Evolutionary conservation across 179 eudicot genomes (phyloP), one percentile per base, ranked within the genome.

Genomic region (Beta macrorhiza): DNA sequence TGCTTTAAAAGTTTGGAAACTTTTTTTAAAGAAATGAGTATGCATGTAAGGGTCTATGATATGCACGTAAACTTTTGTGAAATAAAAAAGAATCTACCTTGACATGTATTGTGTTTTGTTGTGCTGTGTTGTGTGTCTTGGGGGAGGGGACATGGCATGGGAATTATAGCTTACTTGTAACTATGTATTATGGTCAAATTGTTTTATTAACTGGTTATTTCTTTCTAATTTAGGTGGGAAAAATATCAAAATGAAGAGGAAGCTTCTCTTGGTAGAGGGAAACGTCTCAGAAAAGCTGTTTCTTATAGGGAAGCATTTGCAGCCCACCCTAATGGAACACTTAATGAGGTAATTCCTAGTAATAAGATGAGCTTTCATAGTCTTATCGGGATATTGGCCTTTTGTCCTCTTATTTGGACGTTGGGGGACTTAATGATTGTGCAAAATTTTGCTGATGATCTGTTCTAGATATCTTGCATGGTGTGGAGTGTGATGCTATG

Each of bases 181-280:
- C 51, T 57, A 10, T 4, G 52, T 75, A 7, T 57, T 2, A 29
- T 57, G 20, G 45, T 37, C 29, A 58, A 56, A 32, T 12, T 58
- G 12, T 37, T 52, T 7, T 57, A 5, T 51, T 57, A 65, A 75
- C 47, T 37, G 42, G 42, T 15, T 75, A 5, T 58, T 75, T 42
- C 25, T n/a, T 25, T 56, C 59, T 53, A 17, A 32, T 57, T n/a
- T 78, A 95, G 99, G 90, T 94, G 99, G 99, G 98, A 94, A 87
- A 92, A 87, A 79, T 91, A 93, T 86, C 95, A 92, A 82, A 90
- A 67, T 80, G 98, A 94, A 84, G 98, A 93, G 87, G 97, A 92
- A 91, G 99, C 97, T 67, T 87, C 97, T 75, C 98, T 97, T 81
- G 99, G 99, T 82, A 89, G 99, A 76, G 99, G 99, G 63, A 97